Evolutionary conservation across 164 flowering plant genomes (phyloP).

Genomic region (grape (Vitis vinifera)): DNA sequence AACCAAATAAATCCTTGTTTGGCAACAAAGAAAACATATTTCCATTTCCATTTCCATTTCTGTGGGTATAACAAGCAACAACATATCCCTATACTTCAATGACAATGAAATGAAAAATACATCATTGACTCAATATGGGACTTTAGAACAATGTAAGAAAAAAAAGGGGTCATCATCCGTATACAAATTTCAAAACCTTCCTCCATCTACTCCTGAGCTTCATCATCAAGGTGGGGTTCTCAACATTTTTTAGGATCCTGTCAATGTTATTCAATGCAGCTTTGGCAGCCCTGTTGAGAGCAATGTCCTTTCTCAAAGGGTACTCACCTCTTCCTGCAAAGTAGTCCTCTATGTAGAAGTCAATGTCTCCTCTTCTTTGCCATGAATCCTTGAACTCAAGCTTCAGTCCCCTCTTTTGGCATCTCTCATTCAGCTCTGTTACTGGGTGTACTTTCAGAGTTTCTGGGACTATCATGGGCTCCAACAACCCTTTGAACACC

Average conservation of each 20-base stretch:
- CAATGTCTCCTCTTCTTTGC: constrained; percentile 14
- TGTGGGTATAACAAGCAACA: too few relatives aligned
- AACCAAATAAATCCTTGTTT: too few relatives aligned
- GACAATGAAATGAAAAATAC: too few relatives aligned
- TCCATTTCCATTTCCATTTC: too few relatives aligned
- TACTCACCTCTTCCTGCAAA: constrained; percentile 41
- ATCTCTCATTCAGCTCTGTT: constrained; percentile 39
- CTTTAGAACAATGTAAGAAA: too few relatives aligned
- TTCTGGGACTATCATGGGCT: constrained; percentile 45
- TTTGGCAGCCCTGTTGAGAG: constrained; percentile 60
- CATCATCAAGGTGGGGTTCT: too few relatives aligned
- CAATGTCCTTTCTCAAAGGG: constrained; percentile 40
- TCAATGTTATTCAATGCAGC: constrained; percentile 40
- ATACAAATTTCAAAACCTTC: too few relatives aligned
- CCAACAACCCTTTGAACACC: constrained; percentile 47
- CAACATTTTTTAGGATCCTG: constrained; percentile 4
- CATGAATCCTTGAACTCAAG: constrained; percentile 31
- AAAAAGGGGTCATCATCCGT: too few relatives aligned
- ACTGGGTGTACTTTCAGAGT: constrained; percentile 44
- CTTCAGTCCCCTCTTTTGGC: constrained; percentile 50
- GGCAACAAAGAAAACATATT: too few relatives aligned
- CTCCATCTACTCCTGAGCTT: too few relatives aligned
- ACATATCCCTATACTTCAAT: too few relatives aligned
- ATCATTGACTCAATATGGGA: too few relatives aligned
- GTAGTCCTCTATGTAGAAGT: constrained; percentile 35